A percentile compares a stretch with the other conserved stretches of the same genome.
These are phyloP conservation scores for Parathielavia hyrcaniae DNA, from an alignment of 495 filamentous ascomycete genomes.

Conservation along the genomic window DNA sequence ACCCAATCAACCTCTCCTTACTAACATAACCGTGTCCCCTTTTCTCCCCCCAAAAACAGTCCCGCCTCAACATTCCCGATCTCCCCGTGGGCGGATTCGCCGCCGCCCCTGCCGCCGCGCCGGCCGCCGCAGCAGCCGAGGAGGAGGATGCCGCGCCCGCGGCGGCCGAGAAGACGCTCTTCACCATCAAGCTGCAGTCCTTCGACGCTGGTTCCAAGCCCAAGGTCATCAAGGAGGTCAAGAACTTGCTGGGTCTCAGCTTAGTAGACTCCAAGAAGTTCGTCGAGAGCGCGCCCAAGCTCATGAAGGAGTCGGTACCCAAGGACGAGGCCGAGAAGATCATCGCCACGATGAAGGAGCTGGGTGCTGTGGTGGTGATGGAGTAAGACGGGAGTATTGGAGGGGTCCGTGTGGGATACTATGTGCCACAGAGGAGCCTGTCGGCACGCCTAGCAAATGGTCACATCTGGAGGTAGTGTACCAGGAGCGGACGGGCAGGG, in stretches of 20 bases:
- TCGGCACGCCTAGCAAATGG: conserved; percentile 7
- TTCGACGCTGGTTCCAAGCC: conserved; percentile 87
- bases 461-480: neutral
- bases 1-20: neutral
- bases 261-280: conserved; percentile 99
- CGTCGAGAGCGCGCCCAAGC: conserved; percentile 93
- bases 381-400: conserved; percentile 54
- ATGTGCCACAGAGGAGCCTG: neutral
- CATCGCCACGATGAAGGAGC: conserved; percentile 80
- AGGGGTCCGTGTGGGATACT: neutral
- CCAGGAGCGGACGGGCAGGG: conserved; percentile 12
- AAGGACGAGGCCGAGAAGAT: conserved; percentile 99
- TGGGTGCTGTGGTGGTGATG: conserved; percentile 83
- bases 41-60: conserved; percentile 44
- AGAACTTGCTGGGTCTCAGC: conserved; percentile 86
- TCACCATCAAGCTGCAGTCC: conserved; percentile 84
- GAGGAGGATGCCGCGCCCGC: conserved; percentile 82
- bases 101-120: conserved; percentile 46
- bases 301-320: conserved; percentile 94
- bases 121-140: conserved; percentile 50
- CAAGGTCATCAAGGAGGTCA: conserved; percentile 99
- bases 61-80: conserved; percentile 95
- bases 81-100: conserved; percentile 84
- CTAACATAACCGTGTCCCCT: neutral
- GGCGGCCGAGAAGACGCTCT: conserved; percentile 90